Evolutionary conservation across 1,284 basidiomycete species (phyloP), one percentile per base, ranked within the genome.

Genomic region (Pseudozyma tsukubaensis): DNA sequence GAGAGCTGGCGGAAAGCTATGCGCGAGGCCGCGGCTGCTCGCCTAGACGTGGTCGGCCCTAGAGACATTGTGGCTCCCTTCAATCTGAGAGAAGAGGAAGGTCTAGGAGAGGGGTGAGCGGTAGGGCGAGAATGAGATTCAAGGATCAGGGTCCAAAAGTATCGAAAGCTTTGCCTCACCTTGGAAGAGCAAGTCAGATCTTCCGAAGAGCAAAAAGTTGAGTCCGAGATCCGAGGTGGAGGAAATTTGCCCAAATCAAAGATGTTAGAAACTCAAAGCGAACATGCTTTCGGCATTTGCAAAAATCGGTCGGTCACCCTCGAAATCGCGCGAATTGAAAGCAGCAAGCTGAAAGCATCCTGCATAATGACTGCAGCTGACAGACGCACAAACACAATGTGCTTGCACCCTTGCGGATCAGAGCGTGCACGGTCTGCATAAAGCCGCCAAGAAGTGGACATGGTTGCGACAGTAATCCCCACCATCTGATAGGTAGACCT

Each of bases 191-290:
- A 29, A 6, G 24, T 3, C 24, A 29, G 24, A 29, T 29, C 24
- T 29, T 29, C 24, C 12, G 32, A 32, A 60, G 53, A 29, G 12
- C 19, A 16, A 21, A 18, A 48, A 51, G 29, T 18, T 5, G 36
- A 8, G 29, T 50, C 64, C 64, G 64, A 67, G 44, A 42, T 18
- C 57, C 63, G 63, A 67, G 64, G 53, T 67, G 64, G 57, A 66
- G 57, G 48, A 6, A 13, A 4, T n/a, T n/a, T n/a, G n/a, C n/a
- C n/a, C 8, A 13, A 16, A n/a, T 13, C 2, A 36, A 18, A 14
- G 13, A 16, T 49, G 54, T 56, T 56, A 56, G 4, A 5, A 0
- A 5, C 1, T 18, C 3, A 1, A 0, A 4, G 1, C 29, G 36
- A 54, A 54, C 43, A 54, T 10, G 12, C 3, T 5, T 32, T 10